Conservation (phyloP, 768 basidiomycete genomes). For the Astraeus odoratus region DNA sequence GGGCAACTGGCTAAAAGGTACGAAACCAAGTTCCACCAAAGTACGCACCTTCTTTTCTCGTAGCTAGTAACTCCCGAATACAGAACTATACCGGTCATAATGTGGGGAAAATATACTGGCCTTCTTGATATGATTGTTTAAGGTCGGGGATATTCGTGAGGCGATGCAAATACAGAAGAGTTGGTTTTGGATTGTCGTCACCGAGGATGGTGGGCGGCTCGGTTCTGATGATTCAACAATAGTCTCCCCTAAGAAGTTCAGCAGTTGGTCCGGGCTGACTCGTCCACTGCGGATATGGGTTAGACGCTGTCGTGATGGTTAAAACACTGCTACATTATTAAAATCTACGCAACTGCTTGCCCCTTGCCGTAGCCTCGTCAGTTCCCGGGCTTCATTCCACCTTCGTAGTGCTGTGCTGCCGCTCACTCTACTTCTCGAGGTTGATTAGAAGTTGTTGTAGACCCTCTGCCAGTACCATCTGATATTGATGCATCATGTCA, state of each 20-base stretch:
- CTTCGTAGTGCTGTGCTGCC: slow-evolving; percentile 33
- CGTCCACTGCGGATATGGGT: slow-evolving; percentile 6
- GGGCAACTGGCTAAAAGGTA: not conserved
- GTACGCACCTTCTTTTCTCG: slow-evolving; percentile 40
- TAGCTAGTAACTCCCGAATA: slow-evolving; percentile 50
- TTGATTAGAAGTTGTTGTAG: slow-evolving; percentile 34
- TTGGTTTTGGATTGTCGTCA: slow-evolving; percentile 27
- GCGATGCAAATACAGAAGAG: slow-evolving; percentile 39
- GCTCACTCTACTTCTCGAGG: slow-evolving; percentile 32
- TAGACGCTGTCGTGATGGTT: slow-evolving; percentile 16
- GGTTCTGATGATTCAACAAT: slow-evolving; percentile 17
- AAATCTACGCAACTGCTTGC: slow-evolving; percentile 19
- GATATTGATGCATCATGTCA: slow-evolving; percentile 21
- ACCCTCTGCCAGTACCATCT: slow-evolving; percentile 31
- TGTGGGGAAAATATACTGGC: slow-evolving; percentile 31
- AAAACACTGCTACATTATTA: not conserved
- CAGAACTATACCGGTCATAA: slow-evolving; percentile 48
- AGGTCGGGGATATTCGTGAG: slow-evolving; percentile 46
- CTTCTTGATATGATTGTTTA: slow-evolving; percentile 46
- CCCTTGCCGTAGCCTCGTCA: slow-evolving; percentile 51
- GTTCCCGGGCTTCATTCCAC: slow-evolving; percentile 34
- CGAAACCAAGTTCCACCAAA: not conserved
- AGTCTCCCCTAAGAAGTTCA: slow-evolving; percentile 14
- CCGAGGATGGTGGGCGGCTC: slow-evolving; percentile 19
- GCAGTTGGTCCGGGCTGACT: not conserved